Base-by-base conservation (phyloP, 108 stramenopile species). In the Cyclotella cryptica region DNA sequence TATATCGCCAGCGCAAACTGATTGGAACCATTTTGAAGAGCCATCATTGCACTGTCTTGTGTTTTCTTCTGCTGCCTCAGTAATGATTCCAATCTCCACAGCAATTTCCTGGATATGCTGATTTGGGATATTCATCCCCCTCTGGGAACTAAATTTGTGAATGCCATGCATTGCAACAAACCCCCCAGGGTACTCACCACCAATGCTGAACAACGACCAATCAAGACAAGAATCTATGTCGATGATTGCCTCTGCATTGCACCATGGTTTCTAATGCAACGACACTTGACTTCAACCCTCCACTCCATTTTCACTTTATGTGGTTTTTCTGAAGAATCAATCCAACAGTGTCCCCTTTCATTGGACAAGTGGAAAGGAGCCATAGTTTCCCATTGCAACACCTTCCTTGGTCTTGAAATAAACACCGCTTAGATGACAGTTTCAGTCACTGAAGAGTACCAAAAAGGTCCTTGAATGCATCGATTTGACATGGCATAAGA, bases 351-450 rank as follows among this genome's bases (percentile, higher is more conserved):
- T n/a, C 29, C 73, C 12, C 40, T 65, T 7, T 21, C 73, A 3
- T 30, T 64, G 60, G 64, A 74, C 27, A 74, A 65, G 49, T 66
- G 62, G 49, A 39, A 24, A 15, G 64, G 39, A 13, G 24, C 65
- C 13, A 41, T 43, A 17, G 53, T 74, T 10, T 24, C 30, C 29
- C 24, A 60, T 26, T 5, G 40, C 7, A 35, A 52, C 26, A 55
- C 26, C 10, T n/a, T 65, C 1, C 53, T 74, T 4, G 63, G 73
- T 1, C 24, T 65, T 9, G 3, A 24, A 8, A 22, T 64, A 0
- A 27, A 66, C 24, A 55, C 64, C 0, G 24, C 30, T 17, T 15
- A n/a, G 43, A 51, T 74, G 49, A 54, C 64, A 1, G 35, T 35
- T 6, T 35, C 35, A 35, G 63, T 74, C 29, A n/a, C 28, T 10